These are phyloP conservation scores for Nakazawaea ernobii DNA, from an alignment of 805 yeast genomes.

Conservation along the genomic window DNA sequence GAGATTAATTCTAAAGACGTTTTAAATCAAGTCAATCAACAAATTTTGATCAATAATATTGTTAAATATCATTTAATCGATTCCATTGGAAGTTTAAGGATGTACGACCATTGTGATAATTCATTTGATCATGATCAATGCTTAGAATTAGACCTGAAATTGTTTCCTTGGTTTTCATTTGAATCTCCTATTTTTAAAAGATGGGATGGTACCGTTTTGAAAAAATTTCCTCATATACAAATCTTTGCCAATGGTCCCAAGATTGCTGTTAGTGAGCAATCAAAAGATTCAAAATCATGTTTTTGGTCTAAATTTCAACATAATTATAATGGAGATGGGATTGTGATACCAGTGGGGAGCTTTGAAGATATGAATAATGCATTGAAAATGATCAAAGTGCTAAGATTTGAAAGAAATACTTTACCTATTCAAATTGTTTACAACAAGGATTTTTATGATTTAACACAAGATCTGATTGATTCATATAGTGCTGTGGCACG, in stretches of 20 bases:
- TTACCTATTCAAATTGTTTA: conserved; percentile 45
- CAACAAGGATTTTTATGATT: conserved; percentile 30
- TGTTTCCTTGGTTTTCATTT: conserved; percentile 29
- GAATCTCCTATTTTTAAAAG: conserved; percentile 16
- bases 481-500: conserved; percentile 30
- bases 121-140: conserved; percentile 19
- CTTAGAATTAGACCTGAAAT: conserved; percentile 12
- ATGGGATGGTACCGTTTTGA: conserved; percentile 9
- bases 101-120: conserved; percentile 21
- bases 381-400: conserved; percentile 38
- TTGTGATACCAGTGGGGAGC: conserved; percentile 46
- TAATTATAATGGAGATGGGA: conserved; percentile 40
- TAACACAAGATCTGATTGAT: conserved; percentile 22
- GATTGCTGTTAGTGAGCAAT: not conserved
- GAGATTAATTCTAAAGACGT: conserved; percentile 13
- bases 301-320: conserved; percentile 20
- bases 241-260: not conserved
- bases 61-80: conserved; percentile 16
- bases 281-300: not conserved
- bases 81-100: conserved; percentile 10
- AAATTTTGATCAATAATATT: conserved; percentile 8
- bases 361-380: conserved; percentile 35
- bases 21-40: conserved; percentile 13
- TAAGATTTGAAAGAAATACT: conserved; percentile 44
- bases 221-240: conserved; percentile 2